A percentile compares a stretch with the other conserved stretches of the same genome.
Evolutionary conservation across 179 eudicot species (phyloP).

Genomic region (Carnegiea gigantea): DNA sequence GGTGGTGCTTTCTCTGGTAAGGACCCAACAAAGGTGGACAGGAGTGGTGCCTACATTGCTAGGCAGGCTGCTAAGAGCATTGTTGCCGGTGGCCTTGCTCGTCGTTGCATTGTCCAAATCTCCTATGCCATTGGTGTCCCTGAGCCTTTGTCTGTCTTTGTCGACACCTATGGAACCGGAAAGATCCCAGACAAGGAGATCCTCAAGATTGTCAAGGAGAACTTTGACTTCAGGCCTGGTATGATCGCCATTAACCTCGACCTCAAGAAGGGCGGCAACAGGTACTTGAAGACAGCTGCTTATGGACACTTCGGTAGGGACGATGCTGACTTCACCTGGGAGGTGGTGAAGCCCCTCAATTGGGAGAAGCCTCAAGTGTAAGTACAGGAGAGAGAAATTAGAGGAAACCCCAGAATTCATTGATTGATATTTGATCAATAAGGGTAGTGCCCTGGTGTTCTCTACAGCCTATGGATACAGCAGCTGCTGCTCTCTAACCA

Average conservation of each 20-base stretch:
- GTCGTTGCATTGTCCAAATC: slow-evolving; percentile 77
- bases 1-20: slow-evolving; percentile 88
- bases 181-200: slow-evolving; percentile 82
- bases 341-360: slow-evolving; percentile 70
- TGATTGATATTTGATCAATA: slow-evolving; percentile 28
- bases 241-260: slow-evolving; percentile 75
- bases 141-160: slow-evolving; percentile 78
- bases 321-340: slow-evolving; percentile 77
- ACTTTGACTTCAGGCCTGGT: slow-evolving; percentile 82
- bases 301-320: slow-evolving; percentile 78
- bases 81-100: slow-evolving; percentile 77
- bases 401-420: slow-evolving; percentile 22
- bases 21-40: slow-evolving; percentile 88
- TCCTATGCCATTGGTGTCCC: slow-evolving; percentile 89
- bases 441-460: slow-evolving; percentile 27
- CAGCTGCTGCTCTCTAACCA: slow-evolving; percentile 25
- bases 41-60: slow-evolving; percentile 82
- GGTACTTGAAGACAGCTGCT: slow-evolving; percentile 61
- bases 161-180: slow-evolving; percentile 81
- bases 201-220: slow-evolving; percentile 73
- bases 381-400: neutral
- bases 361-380: slow-evolving; percentile 62
- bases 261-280: slow-evolving; percentile 62
- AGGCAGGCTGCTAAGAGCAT: slow-evolving; percentile 92
- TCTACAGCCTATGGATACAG: slow-evolving; percentile 11